Evolutionary conservation across 2,329 filamentous ascomycete species (phyloP), one percentile per base, ranked within the genome.

Genomic region (Sporothrix variecibatus): DNA sequence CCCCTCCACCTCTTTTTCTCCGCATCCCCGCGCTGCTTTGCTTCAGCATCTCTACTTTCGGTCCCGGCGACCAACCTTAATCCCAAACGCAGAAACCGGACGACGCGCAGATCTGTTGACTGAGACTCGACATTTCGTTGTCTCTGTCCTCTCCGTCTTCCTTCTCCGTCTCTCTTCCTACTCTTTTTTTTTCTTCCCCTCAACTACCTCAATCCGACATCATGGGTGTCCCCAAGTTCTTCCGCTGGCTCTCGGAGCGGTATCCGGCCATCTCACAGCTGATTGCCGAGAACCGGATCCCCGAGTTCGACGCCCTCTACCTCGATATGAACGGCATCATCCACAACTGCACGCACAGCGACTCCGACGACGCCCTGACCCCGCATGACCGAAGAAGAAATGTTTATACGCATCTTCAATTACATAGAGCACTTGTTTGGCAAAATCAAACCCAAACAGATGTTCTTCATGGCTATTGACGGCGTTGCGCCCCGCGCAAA

Each of bases 381-480:
- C 80, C 94, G 96, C 73, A 91, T 98, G 84, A 95, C 92, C 74
- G 97, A 99, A 82, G 95, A 99, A 82, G 94, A 98, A 83, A 99
- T 99, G 96, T 99, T 99, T 81, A 98, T 99, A 78, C 93, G 94
- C 74, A 99, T 99, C 80, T 99, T 99, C 89, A 98, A 98, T 84
- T 99, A 99, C 83, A 99, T 99, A 78, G 96, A 99, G 83, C 96
- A 99, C 85, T 84, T 99, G 72, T 99, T 97, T 83, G 95, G 95
- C 79, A 99, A 98, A 84, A 99, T 99, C 81, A 98, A 98, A 83
- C 96, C 96, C 15, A 95, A 97, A 84, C 92, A 98, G 86, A 89
- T 99, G 49, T 99, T 99, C 85, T 99, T 98, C 87, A 99, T 99
- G 96, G 97, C 96, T 70, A 96, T 99, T 77, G 96, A 99, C 80